A percentile compares a stretch with the other conserved stretches of the same genome.
Conservation (phyloP, 164 flowering plant species). For the Cinnamomum micranthum region DNA sequence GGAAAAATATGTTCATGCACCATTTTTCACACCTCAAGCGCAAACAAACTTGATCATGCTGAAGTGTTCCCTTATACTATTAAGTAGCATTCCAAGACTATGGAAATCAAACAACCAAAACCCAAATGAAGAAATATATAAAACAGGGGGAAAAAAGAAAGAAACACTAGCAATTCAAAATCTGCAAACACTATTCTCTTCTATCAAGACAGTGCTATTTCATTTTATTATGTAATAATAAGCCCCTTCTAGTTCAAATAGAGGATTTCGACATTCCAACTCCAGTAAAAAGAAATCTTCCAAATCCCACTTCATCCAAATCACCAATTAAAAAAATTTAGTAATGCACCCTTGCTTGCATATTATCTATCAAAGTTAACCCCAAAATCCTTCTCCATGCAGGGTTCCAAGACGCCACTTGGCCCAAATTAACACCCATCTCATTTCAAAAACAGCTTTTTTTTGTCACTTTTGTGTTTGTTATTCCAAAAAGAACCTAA, state of each 20-base stretch:
- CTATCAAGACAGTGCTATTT: too few relatives aligned
- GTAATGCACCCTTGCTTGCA: neutral
- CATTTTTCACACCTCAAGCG: too few relatives aligned
- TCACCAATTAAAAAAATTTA: neutral
- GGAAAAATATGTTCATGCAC: too few relatives aligned
- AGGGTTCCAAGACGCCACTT: neutral
- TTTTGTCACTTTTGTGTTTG: too few relatives aligned
- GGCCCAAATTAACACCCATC: neutral
- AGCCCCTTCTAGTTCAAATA: neutral
- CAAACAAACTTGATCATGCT: too few relatives aligned
- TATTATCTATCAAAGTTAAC: too few relatives aligned
- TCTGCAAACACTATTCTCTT: neutral
- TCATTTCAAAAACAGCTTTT: neutral
- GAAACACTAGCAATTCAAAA: neutral
- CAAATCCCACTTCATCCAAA: neutral
- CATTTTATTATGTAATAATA: too few relatives aligned
- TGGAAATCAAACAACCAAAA: neutral
- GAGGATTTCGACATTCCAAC: neutral
- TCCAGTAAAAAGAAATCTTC: neutral
- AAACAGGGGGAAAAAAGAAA: too few relatives aligned
- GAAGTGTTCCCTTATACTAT: too few relatives aligned
- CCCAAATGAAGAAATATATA: neutral
- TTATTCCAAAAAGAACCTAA: too few relatives aligned
- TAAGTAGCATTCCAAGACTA: too few relatives aligned
- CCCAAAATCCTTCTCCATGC: too few relatives aligned